Percentiles rank a stretch among this genome's conserved stretches.
Evolutionary conservation across 257 asterid species (phyloP).

Genomic region (Primulina eburnea): DNA sequence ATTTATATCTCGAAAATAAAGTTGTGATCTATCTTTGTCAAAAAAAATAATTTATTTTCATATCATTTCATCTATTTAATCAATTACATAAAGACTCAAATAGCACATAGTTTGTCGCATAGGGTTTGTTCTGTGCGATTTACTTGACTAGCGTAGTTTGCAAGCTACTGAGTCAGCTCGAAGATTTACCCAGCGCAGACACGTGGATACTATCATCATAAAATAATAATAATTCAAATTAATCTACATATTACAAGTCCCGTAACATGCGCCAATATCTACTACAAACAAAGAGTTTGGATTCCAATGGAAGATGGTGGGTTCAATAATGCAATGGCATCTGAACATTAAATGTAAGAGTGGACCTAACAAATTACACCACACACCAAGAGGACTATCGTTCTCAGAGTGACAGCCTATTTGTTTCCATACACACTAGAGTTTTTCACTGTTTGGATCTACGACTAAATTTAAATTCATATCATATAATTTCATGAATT

Average conservation of each 20-base stretch:
- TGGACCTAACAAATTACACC: conserved; percentile 50
- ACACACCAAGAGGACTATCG: conserved; percentile 38
- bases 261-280: conserved; percentile 4
- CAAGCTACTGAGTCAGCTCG: too few relatives aligned
- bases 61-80: too few relatives aligned
- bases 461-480: background rate
- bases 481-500: background rate
- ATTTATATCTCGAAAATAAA: too few relatives aligned
- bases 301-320: background rate
- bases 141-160: too few relatives aligned
- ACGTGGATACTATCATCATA: too few relatives aligned
- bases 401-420: conserved; percentile 49
- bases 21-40: too few relatives aligned
- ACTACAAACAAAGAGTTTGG: conserved; percentile 24
- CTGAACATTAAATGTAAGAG: conserved; percentile 48
- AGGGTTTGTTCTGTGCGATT: too few relatives aligned
- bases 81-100: too few relatives aligned
- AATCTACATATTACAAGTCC: background rate
- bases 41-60: too few relatives aligned
- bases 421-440: conserved; percentile 36
- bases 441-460: background rate
- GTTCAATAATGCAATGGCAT: conserved; percentile 45
- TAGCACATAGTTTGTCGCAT: too few relatives aligned
- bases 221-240: too few relatives aligned
- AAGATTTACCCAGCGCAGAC: too few relatives aligned